phyloP scores from a whole-genome alignment of 2,329 filamentous ascomycete genomes.

The Penicillium fuscoglaucum region DNA sequence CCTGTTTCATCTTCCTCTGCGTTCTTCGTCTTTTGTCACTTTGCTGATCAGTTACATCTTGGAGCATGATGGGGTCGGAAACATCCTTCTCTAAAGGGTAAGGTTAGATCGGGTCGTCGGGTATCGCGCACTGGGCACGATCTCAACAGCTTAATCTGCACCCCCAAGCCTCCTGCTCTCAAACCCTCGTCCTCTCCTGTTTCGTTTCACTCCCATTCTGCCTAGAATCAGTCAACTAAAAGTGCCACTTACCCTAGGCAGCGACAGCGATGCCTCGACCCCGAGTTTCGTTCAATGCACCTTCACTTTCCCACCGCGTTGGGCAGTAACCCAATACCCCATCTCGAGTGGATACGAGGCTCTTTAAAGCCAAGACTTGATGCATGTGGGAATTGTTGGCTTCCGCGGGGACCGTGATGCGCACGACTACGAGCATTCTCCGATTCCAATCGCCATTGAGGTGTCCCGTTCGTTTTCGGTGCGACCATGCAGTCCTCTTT shows the following conservation, averaged over 20 bases:
- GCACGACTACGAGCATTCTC: background rate
- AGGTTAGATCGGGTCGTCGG: slow-evolving; percentile 5
- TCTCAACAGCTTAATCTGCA: slow-evolving; percentile 5
- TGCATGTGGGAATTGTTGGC: background rate
- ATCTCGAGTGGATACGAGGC: background rate
- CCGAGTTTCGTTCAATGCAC: background rate
- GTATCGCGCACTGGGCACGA: slow-evolving; percentile 3
- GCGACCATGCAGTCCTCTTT: background rate
- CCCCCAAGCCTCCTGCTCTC: background rate
- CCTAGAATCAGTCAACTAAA: background rate
- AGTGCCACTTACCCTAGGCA: background rate
- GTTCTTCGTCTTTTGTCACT: background rate
- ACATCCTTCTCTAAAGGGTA: slow-evolving; percentile 1
- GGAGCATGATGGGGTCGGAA: background rate
- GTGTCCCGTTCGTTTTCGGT: background rate
- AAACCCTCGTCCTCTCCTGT: background rate
- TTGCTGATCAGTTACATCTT: background rate
- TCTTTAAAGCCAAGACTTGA: background rate
- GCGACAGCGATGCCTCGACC: background rate
- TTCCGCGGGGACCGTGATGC: background rate
- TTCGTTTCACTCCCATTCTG: background rate
- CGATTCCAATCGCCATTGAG: background rate
- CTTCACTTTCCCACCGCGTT: background rate
- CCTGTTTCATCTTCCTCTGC: background rate
- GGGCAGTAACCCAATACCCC: background rate